These are phyloP conservation scores for Nicotiana rustica DNA, from an alignment of 305 asterid species.

Conservation along the genomic window DNA sequence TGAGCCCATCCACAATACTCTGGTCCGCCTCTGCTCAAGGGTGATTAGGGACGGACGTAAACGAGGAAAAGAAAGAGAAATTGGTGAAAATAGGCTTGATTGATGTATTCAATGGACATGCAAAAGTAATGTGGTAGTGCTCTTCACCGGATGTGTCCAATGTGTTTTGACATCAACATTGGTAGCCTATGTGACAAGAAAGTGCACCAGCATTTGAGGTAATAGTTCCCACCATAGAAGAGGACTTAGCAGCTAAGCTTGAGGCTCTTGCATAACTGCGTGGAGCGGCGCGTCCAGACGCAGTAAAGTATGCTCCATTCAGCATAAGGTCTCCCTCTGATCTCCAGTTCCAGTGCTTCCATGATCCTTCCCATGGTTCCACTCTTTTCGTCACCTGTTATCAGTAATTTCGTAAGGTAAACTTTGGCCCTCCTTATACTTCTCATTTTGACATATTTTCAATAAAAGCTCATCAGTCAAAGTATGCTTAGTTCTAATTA, in stretches of 20 bases:
- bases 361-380: slow-evolving; percentile 35
- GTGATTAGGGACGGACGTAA: not conserved
- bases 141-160: not conserved
- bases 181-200: slow-evolving; percentile 43
- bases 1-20: slow-evolving; percentile 18
- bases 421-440: not conserved
- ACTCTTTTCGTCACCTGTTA: slow-evolving; percentile 52
- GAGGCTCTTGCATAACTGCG: slow-evolving; percentile 54
- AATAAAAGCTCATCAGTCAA: not conserved
- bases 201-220: slow-evolving; percentile 54
- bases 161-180: slow-evolving; percentile 40
- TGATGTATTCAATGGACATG: slow-evolving; percentile 24
- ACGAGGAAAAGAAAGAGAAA: slow-evolving; percentile 12
- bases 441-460: not conserved
- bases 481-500: slow-evolving; percentile 17
- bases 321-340: slow-evolving; percentile 57
- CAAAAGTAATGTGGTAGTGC: not conserved
- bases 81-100: not conserved
- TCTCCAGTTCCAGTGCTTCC: slow-evolving; percentile 59
- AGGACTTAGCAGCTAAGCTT: slow-evolving; percentile 51
- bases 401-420: not conserved
- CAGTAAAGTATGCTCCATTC: slow-evolving; percentile 54
- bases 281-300: slow-evolving; percentile 50
- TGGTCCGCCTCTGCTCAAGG: slow-evolving; percentile 10
- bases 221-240: slow-evolving; percentile 47